Conservation (phyloP, 257 asterid species). For the Penstemon davidsonii region DNA sequence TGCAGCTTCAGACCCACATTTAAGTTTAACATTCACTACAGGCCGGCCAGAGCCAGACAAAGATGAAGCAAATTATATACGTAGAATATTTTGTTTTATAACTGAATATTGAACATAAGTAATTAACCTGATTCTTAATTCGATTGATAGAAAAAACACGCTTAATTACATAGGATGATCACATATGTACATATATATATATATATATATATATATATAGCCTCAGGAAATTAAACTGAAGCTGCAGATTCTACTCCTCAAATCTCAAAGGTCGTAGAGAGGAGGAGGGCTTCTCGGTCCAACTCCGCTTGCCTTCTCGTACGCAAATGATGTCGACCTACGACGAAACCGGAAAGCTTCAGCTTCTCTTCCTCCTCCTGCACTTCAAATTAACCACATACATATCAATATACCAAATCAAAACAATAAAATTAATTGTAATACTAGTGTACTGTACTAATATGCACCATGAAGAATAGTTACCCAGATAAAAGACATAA, state of each 20-base stretch:
- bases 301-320: slow-evolving; percentile 64
- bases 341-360: slow-evolving; percentile 72
- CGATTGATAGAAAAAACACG: too few relatives aligned
- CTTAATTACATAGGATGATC: too few relatives aligned
- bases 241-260: slow-evolving; percentile 1
- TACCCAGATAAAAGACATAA: neutral
- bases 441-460: neutral
- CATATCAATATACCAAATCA: neutral
- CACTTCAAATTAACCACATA: slow-evolving; percentile 24
- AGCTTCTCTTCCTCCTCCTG: slow-evolving; percentile 62
- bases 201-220: too few relatives aligned
- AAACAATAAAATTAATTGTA: neutral
- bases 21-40: too few relatives aligned
- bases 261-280: slow-evolving; percentile 76
- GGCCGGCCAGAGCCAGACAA: too few relatives aligned
- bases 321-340: slow-evolving; percentile 68
- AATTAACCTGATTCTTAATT: too few relatives aligned
- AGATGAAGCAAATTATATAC: too few relatives aligned
- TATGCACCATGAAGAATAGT: neutral
- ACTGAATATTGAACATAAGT: too few relatives aligned
- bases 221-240: too few relatives aligned
- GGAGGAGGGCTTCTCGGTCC: slow-evolving; percentile 93
- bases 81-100: too few relatives aligned
- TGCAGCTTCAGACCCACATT: too few relatives aligned
- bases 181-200: too few relatives aligned